Percentiles rank a stretch among this genome's conserved stretches.
Evolutionary conservation across 768 basidiomycete species (phyloP).

Genomic region (Roridomyces roridus): DNA sequence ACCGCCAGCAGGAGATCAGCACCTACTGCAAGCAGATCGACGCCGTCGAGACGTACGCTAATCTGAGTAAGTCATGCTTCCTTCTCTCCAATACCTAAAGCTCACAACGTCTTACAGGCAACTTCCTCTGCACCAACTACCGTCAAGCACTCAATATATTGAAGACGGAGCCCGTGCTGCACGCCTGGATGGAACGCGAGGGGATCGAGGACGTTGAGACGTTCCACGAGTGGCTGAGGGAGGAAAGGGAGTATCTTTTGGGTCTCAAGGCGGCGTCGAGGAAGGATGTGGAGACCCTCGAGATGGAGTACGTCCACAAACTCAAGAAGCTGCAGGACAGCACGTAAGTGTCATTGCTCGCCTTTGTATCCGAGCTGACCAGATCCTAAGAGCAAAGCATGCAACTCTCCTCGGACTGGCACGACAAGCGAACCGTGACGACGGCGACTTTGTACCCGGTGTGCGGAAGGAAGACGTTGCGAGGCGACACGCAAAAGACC

Average conservation of each 20-base stretch:
- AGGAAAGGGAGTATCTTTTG: slow-evolving; percentile 15
- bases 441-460: not conserved
- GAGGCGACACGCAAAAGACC: slow-evolving; percentile 17
- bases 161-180: not conserved
- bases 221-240: slow-evolving; percentile 15
- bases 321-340: not conserved
- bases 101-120: not conserved
- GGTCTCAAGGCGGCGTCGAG: not conserved
- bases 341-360: not conserved
- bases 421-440: not conserved
- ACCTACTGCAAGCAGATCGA: not conserved
- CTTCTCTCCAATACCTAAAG: not conserved
- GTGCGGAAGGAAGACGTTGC: not conserved
- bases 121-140: slow-evolving; percentile 22
- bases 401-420: not conserved
- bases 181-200: not conserved
- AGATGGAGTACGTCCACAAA: slow-evolving; percentile 18
- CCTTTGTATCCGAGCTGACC: not conserved
- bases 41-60: not conserved
- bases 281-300: slow-evolving; percentile 3
- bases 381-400: not conserved
- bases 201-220: not conserved
- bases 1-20: not conserved
- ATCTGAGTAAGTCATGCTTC: not conserved
- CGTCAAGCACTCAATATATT: slow-evolving; percentile 23